Percentiles rank a stretch among this genome's conserved stretches.
Conservation (phyloP, 1,284 basidiomycete species). For the Volvariella volvacea region DNA sequence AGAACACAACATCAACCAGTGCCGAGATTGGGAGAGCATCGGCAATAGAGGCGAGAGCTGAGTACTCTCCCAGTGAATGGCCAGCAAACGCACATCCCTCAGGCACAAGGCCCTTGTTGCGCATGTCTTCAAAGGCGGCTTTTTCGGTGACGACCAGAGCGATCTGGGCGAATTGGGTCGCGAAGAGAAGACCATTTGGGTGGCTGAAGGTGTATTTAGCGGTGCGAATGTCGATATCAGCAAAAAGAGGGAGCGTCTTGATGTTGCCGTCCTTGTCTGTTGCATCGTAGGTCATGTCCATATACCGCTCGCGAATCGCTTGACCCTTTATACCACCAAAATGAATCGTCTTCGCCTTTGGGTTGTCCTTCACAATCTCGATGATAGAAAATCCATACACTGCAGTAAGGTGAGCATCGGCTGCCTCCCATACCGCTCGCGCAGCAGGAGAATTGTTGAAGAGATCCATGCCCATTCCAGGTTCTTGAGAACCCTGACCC, state of each 20-base stretch:
- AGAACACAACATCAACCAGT: slow-evolving; percentile 98
- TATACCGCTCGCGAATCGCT: slow-evolving; percentile 95
- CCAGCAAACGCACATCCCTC: slow-evolving; percentile 93
- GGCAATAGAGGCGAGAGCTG: slow-evolving; percentile 94
- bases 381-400: slow-evolving; percentile 98
- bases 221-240: slow-evolving; percentile 88
- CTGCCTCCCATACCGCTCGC: slow-evolving; percentile 94
- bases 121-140: slow-evolving; percentile 98
- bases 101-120: slow-evolving; percentile 91
- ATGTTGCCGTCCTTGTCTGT: slow-evolving; percentile 94
- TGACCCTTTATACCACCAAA: slow-evolving; percentile 99
- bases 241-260: slow-evolving; percentile 90
- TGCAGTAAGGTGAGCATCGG: slow-evolving; percentile 87
- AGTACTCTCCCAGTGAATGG: slow-evolving; percentile 98
- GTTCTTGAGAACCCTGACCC: slow-evolving; percentile 97
- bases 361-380: slow-evolving; percentile 97
- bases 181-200: slow-evolving; percentile 91
- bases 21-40: slow-evolving; percentile 93
- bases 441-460: slow-evolving; percentile 92
- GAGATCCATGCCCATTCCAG: slow-evolving; percentile 99
- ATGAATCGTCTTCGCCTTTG: slow-evolving; percentile 96
- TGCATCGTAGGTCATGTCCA: slow-evolving; percentile 98
- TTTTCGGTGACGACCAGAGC: slow-evolving; percentile 97
- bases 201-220: slow-evolving; percentile 97
- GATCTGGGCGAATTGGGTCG: slow-evolving; percentile 98